phyloP scores from a whole-genome alignment of 2,329 filamentous ascomycete species.

The Mycosphaerella sp. region DNA sequence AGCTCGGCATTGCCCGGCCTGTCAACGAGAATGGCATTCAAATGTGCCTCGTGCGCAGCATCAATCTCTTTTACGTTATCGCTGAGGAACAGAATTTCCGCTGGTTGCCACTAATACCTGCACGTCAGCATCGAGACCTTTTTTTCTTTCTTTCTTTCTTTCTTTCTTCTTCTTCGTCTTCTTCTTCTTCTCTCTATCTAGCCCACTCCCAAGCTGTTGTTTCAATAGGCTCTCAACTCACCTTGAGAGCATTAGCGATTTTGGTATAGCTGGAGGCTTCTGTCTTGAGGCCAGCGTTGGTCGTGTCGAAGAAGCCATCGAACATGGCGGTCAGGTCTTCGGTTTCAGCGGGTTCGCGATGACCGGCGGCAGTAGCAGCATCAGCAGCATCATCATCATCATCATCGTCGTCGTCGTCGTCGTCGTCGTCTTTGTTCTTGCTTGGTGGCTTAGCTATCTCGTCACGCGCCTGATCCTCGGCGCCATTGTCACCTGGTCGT shows the following conservation, averaged over 20 bases:
- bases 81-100: conserved; percentile 68
- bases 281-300: conserved; percentile 70
- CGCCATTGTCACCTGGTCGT: conserved; percentile 9
- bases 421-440: conserved; percentile 11
- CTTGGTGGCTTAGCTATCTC: conserved; percentile 10
- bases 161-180: no score
- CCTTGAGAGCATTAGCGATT: conserved; percentile 49
- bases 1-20: conserved; percentile 66
- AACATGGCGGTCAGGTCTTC: conserved; percentile 56
- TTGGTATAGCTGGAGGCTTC: conserved; percentile 60
- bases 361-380: conserved; percentile 1
- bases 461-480: conserved; percentile 19
- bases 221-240: conserved; percentile 12
- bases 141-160: no score
- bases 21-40: conserved; percentile 42
- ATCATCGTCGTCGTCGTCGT: conserved; percentile 10
- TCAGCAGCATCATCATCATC: conserved; percentile 9
- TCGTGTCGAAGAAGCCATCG: conserved; percentile 68
- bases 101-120: conserved; percentile 39
- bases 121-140: not conserved
- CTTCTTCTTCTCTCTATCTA: no score
- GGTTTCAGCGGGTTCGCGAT: conserved; percentile 35
- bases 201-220: no score
- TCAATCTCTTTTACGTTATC: conserved; percentile 62
- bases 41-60: conserved; percentile 40